Evolutionary conservation across 2,329 filamentous ascomycete genomes (phyloP).

Genomic region (Mycocentrospora acerina): DNA sequence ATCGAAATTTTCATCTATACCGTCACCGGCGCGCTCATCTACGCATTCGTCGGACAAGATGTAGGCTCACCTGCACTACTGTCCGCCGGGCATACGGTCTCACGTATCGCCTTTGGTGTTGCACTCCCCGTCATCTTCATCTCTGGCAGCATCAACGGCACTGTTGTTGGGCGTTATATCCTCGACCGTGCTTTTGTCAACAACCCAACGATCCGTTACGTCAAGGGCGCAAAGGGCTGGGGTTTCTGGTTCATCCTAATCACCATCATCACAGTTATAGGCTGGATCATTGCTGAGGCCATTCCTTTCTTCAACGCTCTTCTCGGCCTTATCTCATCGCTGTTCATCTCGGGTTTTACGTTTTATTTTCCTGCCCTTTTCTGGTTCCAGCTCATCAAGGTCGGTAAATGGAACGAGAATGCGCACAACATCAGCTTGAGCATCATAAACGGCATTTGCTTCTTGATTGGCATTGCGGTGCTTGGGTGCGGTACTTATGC

Average conservation of each 20-base stretch:
- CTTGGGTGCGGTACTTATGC: slow-evolving; percentile 48
- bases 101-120: slow-evolving; percentile 71
- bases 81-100: slow-evolving; percentile 59
- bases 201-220: slow-evolving; percentile 51
- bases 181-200: slow-evolving; percentile 61
- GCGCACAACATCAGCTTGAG: slow-evolving; percentile 35
- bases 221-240: slow-evolving; percentile 42
- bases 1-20: slow-evolving; percentile 63
- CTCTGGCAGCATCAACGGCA: slow-evolving; percentile 69
- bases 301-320: slow-evolving; percentile 72
- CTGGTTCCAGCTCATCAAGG: slow-evolving; percentile 45
- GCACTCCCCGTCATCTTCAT: slow-evolving; percentile 73
- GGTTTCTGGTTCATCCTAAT: slow-evolving; percentile 63
- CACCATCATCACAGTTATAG: slow-evolving; percentile 59
- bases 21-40: slow-evolving; percentile 69
- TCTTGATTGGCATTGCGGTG: slow-evolving; percentile 35
- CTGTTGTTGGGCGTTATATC: slow-evolving; percentile 67
- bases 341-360: slow-evolving; percentile 71
- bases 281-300: slow-evolving; percentile 69
- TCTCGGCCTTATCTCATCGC: slow-evolving; percentile 61
- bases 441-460: slow-evolving; percentile 28
- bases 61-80: slow-evolving; percentile 67
- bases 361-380: slow-evolving; percentile 46
- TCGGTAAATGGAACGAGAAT: slow-evolving; percentile 45
- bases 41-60: slow-evolving; percentile 63